Conservation (phyloP, 164 flowering plant species). For the Vitis labrusca region DNA sequence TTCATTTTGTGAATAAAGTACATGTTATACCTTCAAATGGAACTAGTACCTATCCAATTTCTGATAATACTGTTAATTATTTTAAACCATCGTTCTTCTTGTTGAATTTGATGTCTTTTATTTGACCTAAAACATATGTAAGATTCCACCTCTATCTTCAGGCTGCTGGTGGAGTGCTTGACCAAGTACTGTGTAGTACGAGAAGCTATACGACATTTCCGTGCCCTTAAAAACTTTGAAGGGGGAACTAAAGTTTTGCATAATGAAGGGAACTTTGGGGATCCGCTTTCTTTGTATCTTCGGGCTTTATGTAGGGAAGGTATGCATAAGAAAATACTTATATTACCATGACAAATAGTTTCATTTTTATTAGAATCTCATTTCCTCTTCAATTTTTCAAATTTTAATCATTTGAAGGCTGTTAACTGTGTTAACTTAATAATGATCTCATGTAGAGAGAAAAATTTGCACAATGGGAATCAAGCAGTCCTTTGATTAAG, state of each 20-base stretch:
- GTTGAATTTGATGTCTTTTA: not conserved
- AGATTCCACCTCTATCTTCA: conserved; percentile 25
- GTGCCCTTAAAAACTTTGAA: conserved; percentile 72
- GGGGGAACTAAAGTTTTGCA: conserved; percentile 77
- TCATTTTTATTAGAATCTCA: not conserved
- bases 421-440: no score
- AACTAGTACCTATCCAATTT: not conserved
- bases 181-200: conserved; percentile 82
- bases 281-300: conserved; percentile 92
- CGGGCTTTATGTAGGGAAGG: conserved; percentile 97
- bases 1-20: no score
- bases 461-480: not conserved
- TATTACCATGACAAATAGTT: not conserved
- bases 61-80: not conserved
- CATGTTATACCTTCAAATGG: no score
- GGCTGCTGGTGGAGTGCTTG: conserved; percentile 94
- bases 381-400: not conserved
- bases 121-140: not conserved
- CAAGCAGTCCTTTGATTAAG: not conserved
- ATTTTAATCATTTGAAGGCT: no score
- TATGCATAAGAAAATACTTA: conserved; percentile 12
- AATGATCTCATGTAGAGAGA: no score
- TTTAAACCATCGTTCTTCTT: not conserved
- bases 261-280: conserved; percentile 83
- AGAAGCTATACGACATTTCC: conserved; percentile 96